Percentiles rank a stretch among this genome's conserved stretches.
Evolutionary conservation across 208 protist genomes (phyloP).

Genomic region (Borovskyia barvae): DNA sequence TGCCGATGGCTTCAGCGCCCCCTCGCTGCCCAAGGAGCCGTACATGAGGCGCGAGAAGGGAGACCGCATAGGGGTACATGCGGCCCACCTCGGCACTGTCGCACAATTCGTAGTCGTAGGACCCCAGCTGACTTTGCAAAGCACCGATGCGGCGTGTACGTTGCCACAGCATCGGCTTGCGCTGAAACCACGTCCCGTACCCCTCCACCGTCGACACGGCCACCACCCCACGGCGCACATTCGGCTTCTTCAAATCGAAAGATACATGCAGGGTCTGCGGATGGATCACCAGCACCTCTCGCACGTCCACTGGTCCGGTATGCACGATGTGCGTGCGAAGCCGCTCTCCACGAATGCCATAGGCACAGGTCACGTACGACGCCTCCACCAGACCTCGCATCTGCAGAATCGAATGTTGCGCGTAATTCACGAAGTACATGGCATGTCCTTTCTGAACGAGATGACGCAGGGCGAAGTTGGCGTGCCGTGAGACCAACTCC

Average conservation of each 20-base stretch:
- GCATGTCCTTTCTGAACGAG: slow-evolving; percentile 87
- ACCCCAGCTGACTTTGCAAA: slow-evolving; percentile 76
- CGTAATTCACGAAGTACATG: slow-evolving; percentile 72
- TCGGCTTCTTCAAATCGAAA: slow-evolving; percentile 56
- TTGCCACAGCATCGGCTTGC: slow-evolving; percentile 89
- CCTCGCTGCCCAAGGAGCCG: slow-evolving; percentile 40
- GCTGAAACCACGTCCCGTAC: slow-evolving; percentile 86
- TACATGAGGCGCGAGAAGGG: slow-evolving; percentile 67
- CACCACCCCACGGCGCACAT: slow-evolving; percentile 68
- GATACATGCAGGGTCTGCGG: slow-evolving; percentile 23
- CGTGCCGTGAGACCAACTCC: slow-evolving; percentile 76
- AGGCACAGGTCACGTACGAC: slow-evolving; percentile 81
- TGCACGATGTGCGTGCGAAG: slow-evolving; percentile 83
- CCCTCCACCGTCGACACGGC: slow-evolving; percentile 79
- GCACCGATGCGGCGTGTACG: slow-evolving; percentile 82
- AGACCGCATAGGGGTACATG: slow-evolving; percentile 55
- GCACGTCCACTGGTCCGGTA: slow-evolving; percentile 71
- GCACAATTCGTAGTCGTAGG: slow-evolving; percentile 62
- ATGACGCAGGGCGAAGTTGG: slow-evolving; percentile 81
- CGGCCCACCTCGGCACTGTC: slow-evolving; percentile 49
- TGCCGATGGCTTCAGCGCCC: slow-evolving; percentile 59
- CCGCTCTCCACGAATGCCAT: slow-evolving; percentile 71
- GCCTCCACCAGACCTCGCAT: slow-evolving; percentile 78
- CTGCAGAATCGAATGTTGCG: slow-evolving; percentile 78
- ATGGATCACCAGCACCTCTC: slow-evolving; percentile 59